phyloP scores from a whole-genome alignment of 768 basidiomycete species.

The Clitopilus hobsonii region DNA sequence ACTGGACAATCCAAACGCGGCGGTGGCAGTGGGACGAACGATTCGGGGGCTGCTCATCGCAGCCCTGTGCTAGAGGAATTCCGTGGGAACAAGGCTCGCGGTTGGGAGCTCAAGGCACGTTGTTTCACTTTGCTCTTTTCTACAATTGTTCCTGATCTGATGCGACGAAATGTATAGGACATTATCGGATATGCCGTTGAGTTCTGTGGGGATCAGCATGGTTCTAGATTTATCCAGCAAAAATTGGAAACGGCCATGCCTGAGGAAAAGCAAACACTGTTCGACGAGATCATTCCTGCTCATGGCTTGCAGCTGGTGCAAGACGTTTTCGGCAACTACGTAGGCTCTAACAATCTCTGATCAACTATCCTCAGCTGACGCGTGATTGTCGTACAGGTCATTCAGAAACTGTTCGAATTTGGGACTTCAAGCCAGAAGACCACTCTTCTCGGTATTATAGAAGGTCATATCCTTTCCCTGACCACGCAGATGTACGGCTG shows the following conservation, averaged over 20 bases:
- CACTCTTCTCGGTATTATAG: conserved; percentile 65
- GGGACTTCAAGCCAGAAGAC: conserved; percentile 75
- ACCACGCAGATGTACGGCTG: conserved; percentile 95
- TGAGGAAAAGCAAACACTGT: conserved; percentile 76
- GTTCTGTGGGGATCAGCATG: conserved; percentile 92
- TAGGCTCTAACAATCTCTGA: conserved; percentile 30
- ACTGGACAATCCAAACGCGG: conserved; percentile 35
- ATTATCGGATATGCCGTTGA: conserved; percentile 83
- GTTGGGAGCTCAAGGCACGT: conserved; percentile 80
- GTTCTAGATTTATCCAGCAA: conserved; percentile 97
- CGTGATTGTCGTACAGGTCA: conserved; percentile 51
- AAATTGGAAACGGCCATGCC: conserved; percentile 71
- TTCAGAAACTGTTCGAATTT: conserved; percentile 91
- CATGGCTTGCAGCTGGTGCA: conserved; percentile 74
- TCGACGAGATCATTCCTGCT: conserved; percentile 82
- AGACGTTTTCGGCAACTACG: conserved; percentile 97
- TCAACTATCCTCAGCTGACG: background rate
- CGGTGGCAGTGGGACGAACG: conserved; percentile 37
- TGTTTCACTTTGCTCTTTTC: conserved; percentile 8
- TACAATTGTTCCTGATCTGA: conserved; percentile 9
- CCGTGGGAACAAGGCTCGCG: conserved; percentile 68
- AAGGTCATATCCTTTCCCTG: conserved; percentile 69
- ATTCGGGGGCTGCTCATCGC: conserved; percentile 37
- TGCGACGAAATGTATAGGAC: conserved; percentile 48
- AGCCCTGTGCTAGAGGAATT: conserved; percentile 84